Evolutionary conservation across 2,329 filamentous ascomycete genomes (phyloP).

Genomic region (Verticillium longisporum): DNA sequence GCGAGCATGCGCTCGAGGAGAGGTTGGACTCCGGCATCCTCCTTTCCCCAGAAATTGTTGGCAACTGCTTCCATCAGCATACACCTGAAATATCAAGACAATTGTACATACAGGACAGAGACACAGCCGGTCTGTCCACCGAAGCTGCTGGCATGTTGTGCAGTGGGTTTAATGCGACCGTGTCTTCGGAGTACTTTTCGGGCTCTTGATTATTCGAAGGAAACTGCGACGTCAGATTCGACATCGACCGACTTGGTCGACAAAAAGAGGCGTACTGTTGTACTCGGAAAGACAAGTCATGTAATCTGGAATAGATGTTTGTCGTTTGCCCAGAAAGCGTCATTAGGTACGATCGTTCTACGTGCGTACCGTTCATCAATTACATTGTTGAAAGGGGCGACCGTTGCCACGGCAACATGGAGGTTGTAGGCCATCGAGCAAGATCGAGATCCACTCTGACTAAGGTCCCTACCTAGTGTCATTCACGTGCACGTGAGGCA

Average conservation of each 20-base stretch:
- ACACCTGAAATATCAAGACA: background rate
- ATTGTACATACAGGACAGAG: conserved; percentile 54
- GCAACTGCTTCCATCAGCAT: conserved; percentile 56
- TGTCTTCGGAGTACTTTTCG: background rate
- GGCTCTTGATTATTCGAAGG: too few species aligned
- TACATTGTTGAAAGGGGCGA: background rate
- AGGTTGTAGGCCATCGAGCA: too few species aligned
- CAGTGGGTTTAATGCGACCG: background rate
- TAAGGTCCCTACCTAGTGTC: background rate
- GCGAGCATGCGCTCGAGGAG: conserved; percentile 91
- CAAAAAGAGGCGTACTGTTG: too few species aligned
- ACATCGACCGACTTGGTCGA: background rate
- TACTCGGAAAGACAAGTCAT: too few species aligned
- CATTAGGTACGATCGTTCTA: background rate
- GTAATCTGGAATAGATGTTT: background rate
- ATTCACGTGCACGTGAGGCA: background rate
- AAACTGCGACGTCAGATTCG: background rate
- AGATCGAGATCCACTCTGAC: background rate
- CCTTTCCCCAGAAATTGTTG: conserved; percentile 99
- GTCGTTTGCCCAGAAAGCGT: background rate
- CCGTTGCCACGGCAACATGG: background rate
- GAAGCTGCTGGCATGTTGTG: conserved; percentile 53
- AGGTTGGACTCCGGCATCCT: conserved; percentile 89
- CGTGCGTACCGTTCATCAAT: background rate
- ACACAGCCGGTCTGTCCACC: conserved; percentile 56